Conservation (phyloP, 2,329 filamentous ascomycete genomes). For the Botrytis aclada region DNA sequence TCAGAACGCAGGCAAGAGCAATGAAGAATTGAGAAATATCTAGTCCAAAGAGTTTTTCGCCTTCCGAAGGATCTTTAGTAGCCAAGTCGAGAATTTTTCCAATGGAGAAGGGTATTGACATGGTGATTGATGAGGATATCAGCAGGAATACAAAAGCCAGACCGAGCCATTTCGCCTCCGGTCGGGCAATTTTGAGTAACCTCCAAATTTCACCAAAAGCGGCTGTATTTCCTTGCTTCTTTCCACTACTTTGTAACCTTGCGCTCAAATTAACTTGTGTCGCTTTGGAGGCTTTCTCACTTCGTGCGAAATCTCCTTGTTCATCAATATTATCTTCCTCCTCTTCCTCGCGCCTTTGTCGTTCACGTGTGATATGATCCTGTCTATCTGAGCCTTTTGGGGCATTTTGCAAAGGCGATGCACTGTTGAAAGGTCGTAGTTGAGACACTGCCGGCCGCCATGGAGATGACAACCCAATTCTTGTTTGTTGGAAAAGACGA, state of each 20-base stretch:
- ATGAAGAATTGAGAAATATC: conserved; percentile 85
- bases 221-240: conserved; percentile 50
- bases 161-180: conserved; percentile 74
- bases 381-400: conserved; percentile 33
- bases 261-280: conserved; percentile 88
- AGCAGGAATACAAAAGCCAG: conserved; percentile 82
- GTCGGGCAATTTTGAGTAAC: conserved; percentile 82
- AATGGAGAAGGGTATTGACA: conserved; percentile 95
- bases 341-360: conserved; percentile 42
- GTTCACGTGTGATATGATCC: conserved; percentile 39
- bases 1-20: conserved; percentile 71
- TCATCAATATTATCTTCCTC: conserved; percentile 45
- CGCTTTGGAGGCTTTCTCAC: conserved; percentile 81
- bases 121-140: conserved; percentile 86
- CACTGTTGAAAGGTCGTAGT: conserved; percentile 34
- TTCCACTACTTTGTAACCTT: conserved; percentile 77
- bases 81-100: conserved; percentile 93
- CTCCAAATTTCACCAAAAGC: conserved; percentile 78
- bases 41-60: conserved; percentile 74
- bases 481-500: conserved; percentile 23
- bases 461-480: conserved; percentile 26
- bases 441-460: conserved; percentile 35
- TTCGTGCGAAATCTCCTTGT: conserved; percentile 63
- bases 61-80: conserved; percentile 67
- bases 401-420: conserved; percentile 26